phyloP scores from a whole-genome alignment of 179 eudicot genomes.

The Beta lomatogona region DNA sequence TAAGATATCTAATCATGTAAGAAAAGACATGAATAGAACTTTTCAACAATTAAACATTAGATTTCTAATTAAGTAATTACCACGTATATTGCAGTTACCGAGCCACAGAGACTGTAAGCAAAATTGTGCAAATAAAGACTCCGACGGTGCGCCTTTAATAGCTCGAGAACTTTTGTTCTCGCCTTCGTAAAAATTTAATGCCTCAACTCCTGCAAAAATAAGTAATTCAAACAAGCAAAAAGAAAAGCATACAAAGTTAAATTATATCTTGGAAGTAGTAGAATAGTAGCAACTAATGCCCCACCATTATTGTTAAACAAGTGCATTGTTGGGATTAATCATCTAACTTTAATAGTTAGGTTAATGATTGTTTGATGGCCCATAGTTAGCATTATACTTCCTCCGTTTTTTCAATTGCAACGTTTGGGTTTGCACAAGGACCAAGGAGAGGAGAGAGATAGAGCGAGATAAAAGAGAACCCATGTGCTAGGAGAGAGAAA shows the following conservation, averaged over 20 bases:
- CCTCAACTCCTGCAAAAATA: slow-evolving; percentile 46
- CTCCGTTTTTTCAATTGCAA: no score
- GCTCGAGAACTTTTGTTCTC: slow-evolving; percentile 71
- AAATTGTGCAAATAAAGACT: slow-evolving; percentile 90
- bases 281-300: no score
- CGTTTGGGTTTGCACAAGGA: no score
- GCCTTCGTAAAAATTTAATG: slow-evolving; percentile 39
- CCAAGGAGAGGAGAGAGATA: no score
- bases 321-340: no score
- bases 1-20: background rate
- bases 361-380: no score
- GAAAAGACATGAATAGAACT: background rate
- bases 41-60: slow-evolving; percentile 14
- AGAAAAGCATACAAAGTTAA: background rate
- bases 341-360: no score
- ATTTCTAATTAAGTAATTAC: slow-evolving; percentile 39
- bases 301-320: no score
- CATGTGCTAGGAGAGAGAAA: no score
- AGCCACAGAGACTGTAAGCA: slow-evolving; percentile 93
- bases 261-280: background rate
- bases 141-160: slow-evolving; percentile 85
- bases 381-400: no score
- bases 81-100: slow-evolving; percentile 95
- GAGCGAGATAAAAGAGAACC: no score
- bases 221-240: slow-evolving; percentile 10